Conservation (phyloP, 2,329 filamentous ascomycete species). For the Mycocentrospora acerina region DNA sequence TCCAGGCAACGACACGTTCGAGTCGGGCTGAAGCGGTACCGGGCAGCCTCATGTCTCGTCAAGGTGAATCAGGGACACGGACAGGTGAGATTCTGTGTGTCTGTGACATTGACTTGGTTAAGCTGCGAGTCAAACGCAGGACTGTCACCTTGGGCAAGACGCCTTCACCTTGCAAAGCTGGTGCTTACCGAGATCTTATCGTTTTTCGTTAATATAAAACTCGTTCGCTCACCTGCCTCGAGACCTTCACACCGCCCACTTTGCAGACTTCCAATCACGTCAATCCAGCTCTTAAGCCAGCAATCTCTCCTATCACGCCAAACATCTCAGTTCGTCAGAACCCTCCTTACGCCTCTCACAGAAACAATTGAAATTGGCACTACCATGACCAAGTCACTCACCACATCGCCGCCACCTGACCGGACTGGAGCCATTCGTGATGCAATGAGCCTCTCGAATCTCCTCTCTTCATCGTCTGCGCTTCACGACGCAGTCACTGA, state of each 20-base stretch:
- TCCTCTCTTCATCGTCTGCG: slow-evolving; percentile 11
- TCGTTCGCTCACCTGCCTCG: slow-evolving; percentile 27
- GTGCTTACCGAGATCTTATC: not conserved
- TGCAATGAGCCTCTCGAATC: slow-evolving; percentile 28
- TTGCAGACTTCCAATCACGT: too few species aligned
- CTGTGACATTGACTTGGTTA: slow-evolving; percentile 12
- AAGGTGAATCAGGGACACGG: slow-evolving; percentile 12
- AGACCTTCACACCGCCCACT: slow-evolving; percentile 25
- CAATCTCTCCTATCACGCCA: too few species aligned
- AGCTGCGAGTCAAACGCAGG: slow-evolving; percentile 20
- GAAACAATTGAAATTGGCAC: slow-evolving; percentile 7
- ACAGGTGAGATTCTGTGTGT: slow-evolving; percentile 5
- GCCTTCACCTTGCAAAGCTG: slow-evolving; percentile 18
- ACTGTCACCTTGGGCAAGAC: slow-evolving; percentile 14
- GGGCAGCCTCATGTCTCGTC: slow-evolving; percentile 9
- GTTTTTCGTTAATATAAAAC: slow-evolving; percentile 13
- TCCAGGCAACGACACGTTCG: slow-evolving; percentile 6
- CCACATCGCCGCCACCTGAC: slow-evolving; percentile 1
- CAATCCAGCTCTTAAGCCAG: too few species aligned
- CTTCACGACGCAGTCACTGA: slow-evolving; percentile 2
- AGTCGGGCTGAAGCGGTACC: slow-evolving; percentile 6
- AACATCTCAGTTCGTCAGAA: not conserved
- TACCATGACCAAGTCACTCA: slow-evolving; percentile 1
- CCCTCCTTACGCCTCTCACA: slow-evolving; percentile 1
- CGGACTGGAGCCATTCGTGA: slow-evolving; percentile 14